Conservation (phyloP, 2,329 filamentous ascomycete genomes). For the Teratosphaeria gauchensis region DNA sequence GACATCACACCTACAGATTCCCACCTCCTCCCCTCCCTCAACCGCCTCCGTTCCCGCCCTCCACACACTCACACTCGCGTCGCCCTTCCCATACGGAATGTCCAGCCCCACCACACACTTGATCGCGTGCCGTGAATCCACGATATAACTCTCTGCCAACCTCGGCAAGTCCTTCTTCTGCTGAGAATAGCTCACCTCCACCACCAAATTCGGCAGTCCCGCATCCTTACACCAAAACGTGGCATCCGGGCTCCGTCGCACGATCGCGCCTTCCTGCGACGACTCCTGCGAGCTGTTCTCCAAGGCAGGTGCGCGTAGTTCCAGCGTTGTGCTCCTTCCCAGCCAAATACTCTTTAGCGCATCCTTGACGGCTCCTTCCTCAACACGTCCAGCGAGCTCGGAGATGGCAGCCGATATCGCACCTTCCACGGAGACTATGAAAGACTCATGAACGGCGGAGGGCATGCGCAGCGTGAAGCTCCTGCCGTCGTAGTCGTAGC, state of each 20-base stretch:
- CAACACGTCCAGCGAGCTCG: neutral
- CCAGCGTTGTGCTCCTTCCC: constrained; percentile 6
- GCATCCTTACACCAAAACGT: constrained; percentile 1
- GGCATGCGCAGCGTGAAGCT: constrained; percentile 11
- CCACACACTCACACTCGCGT: constrained; percentile 25
- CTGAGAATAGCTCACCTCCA: constrained; percentile 26
- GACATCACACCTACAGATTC: constrained; percentile 6
- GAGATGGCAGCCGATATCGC: constrained; percentile 1
- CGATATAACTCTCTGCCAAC: constrained; percentile 26
- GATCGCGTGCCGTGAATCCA: constrained; percentile 20
- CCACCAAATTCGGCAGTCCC: constrained; percentile 9
- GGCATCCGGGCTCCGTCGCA: constrained; percentile 5
- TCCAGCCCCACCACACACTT: constrained; percentile 26
- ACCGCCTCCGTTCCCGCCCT: constrained; percentile 13
- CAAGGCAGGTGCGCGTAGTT: constrained; percentile 1
- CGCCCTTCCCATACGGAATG: constrained; percentile 18
- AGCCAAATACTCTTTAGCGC: constrained; percentile 3
- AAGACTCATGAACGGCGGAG: constrained; percentile 6
- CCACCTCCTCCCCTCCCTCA: constrained; percentile 16
- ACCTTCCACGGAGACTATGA: constrained; percentile 3
- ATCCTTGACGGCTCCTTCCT: neutral
- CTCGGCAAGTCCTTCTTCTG: constrained; percentile 17
- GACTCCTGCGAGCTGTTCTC: constrained; percentile 7
- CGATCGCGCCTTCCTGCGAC: neutral
- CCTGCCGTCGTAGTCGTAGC: neutral